Evolutionary conservation across 2,329 filamentous ascomycete species (phyloP), one percentile per base, ranked within the genome.

Genomic region (Microcyclosporella mali): DNA sequence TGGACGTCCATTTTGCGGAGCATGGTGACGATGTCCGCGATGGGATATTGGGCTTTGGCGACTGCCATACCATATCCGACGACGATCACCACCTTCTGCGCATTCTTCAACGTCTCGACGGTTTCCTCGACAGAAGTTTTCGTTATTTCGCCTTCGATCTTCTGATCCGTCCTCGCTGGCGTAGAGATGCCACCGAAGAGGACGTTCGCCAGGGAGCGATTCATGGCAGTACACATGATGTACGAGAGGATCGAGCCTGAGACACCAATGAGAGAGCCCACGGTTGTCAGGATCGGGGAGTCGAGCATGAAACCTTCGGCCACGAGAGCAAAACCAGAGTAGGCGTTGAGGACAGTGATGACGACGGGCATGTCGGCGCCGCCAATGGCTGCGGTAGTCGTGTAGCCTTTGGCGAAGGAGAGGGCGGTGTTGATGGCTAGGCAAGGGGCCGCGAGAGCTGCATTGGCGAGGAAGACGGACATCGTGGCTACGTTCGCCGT

Each of bases 11-110:
- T 84, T 31, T 77, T 68, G n/a, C 86, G 81, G 12, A 94, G 71
- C 63, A 81, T 77, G 32, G 74, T 70, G 3, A 85, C 85, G 51
- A 94, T 90, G 58, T 89, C 85, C 3, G 84, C 84, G 40, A 94
- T 87, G 16, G 87, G 86, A 60, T 94, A 94, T 65, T 95, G 88
- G 2, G 88, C 88, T 66, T 94, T 94, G 7, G 88, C 88, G 1
- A 95, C 88, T 0, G 88, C 88, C 88, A 95, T 95, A 40, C 88
- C 88, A 56, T 94, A 95, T 1, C 88, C 88, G 4, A 94, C 88
- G 1, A 90, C 82, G 41, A 95, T 88, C 56, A 94, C 92, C 43
- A 94, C 86, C 35, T 76, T 88, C 58, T 94, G 86, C 0, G 87
- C 82, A 48, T 83, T 84, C 12, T 80, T 69, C 2, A 94, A 72